These are phyloP conservation scores for Ophiognomonia clavigignenti-juglandacearum DNA, from an alignment of 2,329 filamentous ascomycete genomes.

Conservation along the genomic window DNA sequence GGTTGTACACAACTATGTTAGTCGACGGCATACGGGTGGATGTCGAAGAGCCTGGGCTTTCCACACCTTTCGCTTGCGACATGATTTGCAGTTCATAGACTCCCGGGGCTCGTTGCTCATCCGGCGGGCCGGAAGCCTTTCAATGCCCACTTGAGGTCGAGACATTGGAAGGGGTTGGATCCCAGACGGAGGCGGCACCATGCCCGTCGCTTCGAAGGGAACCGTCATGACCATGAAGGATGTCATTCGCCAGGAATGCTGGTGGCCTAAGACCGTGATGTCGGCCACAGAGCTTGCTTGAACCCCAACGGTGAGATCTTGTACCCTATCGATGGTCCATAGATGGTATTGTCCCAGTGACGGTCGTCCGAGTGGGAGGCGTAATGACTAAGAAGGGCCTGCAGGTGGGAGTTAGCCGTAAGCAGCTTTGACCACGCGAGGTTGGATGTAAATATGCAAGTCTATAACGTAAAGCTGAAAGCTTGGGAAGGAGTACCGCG, in stretches of 20 bases:
- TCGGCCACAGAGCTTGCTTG: neutral
- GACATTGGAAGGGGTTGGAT: constrained; percentile 55
- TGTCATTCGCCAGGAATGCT: constrained; percentile 9
- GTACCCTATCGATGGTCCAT: constrained; percentile 5
- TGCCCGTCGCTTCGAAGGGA: constrained; percentile 37
- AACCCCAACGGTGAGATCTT: neutral
- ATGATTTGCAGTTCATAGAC: constrained; percentile 95
- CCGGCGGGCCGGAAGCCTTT: constrained; percentile 67
- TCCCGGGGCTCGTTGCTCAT: constrained; percentile 73
- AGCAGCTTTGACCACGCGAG: neutral
- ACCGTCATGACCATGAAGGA: constrained; percentile 31
- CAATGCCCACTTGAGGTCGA: constrained; percentile 75
- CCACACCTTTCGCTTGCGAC: constrained; percentile 81
- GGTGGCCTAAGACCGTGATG: constrained; percentile 1
- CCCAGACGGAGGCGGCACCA: constrained; percentile 34
- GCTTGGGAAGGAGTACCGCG: too few relatives aligned
- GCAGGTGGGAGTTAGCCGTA: neutral
- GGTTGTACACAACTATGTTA: constrained; percentile 11
- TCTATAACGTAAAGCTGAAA: too few relatives aligned
- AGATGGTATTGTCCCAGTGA: constrained; percentile 1
- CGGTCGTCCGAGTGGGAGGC: neutral
- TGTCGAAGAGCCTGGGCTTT: neutral
- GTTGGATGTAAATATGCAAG: neutral
- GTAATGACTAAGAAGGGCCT: neutral
- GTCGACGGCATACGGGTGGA: neutral